These are phyloP conservation scores for Bruguiera parviflora DNA, from an alignment of 345 rosid genomes.

Conservation along the genomic window DNA sequence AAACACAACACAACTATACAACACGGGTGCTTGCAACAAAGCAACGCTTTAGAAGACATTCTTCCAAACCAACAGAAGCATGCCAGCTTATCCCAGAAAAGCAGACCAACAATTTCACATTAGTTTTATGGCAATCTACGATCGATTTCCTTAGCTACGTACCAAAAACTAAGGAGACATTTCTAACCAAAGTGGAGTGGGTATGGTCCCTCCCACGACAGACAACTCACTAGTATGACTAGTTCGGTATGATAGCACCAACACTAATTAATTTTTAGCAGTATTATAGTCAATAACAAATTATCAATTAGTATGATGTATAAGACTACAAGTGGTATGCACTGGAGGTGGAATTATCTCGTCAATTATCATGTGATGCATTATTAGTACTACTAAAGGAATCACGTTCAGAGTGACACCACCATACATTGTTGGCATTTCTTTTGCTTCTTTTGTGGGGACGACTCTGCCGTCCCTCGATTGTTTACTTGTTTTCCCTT, in stretches of 20 bases:
- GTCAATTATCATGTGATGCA: background rate
- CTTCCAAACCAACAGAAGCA: too few species aligned
- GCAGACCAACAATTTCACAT: too few species aligned
- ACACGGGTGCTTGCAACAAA: too few species aligned
- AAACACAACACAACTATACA: too few species aligned
- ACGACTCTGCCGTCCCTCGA: background rate
- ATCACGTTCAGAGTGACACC: slow-evolving; percentile 24
- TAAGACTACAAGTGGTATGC: background rate
- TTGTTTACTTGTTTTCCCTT: too few species aligned
- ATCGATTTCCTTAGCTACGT: background rate
- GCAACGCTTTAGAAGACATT: too few species aligned
- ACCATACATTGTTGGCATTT: background rate
- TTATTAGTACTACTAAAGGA: slow-evolving; percentile 5
- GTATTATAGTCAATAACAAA: too few species aligned
- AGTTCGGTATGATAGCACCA: slow-evolving; percentile 11
- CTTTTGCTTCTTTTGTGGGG: slow-evolving; percentile 6
- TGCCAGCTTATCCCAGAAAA: too few species aligned
- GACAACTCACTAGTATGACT: slow-evolving; percentile 20
- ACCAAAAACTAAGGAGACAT: background rate
- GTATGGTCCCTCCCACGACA: too few species aligned
- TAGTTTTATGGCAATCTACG: background rate
- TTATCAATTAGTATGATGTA: background rate
- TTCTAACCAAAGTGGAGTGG: slow-evolving; percentile 21
- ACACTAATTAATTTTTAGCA: background rate
- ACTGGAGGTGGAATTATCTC: background rate